Conservation (phyloP, 2,329 filamentous ascomycete genomes). For the Rhynchosporium agropyri region DNA sequence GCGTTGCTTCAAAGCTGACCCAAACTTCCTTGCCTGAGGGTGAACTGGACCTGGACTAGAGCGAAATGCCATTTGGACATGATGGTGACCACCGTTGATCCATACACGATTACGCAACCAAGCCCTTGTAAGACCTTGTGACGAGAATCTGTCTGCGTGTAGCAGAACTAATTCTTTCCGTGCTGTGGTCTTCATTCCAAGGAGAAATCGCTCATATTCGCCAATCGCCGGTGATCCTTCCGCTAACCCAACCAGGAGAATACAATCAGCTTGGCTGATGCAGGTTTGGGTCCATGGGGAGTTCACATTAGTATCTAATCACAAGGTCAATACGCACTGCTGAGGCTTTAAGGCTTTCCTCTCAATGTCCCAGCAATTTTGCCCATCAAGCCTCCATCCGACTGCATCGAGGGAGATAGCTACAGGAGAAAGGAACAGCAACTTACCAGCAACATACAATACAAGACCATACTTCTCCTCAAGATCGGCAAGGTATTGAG, state of each 20-base stretch:
- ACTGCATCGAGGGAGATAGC: constrained; percentile 45
- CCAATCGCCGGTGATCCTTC: constrained; percentile 89
- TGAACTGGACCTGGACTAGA: constrained; percentile 76
- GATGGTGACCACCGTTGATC: constrained; percentile 98
- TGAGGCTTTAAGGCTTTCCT: no score
- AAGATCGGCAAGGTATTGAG: constrained; percentile 93
- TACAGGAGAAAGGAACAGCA: constrained; percentile 27
- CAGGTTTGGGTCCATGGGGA: constrained; percentile 98
- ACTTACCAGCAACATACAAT: constrained; percentile 81
- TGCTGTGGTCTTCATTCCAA: constrained; percentile 96
- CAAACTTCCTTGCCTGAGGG: constrained; percentile 74
- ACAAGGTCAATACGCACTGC: constrained; percentile 31
- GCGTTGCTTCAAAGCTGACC: constrained; percentile 83
- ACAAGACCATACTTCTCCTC: constrained; percentile 98
- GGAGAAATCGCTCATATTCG: constrained; percentile 93
- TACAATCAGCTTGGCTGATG: constrained; percentile 95
- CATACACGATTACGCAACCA: constrained; percentile 94
- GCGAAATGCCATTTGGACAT: constrained; percentile 92
- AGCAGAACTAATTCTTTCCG: constrained; percentile 89
- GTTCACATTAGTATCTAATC: constrained; percentile 86
- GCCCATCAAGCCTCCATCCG: constrained; percentile 34
- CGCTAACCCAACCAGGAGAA: constrained; percentile 86
- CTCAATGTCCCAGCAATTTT: constrained; percentile 23
- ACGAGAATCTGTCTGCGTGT: constrained; percentile 85
- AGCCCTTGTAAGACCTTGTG: constrained; percentile 78